phyloP scores from a whole-genome alignment of 2,329 filamentous ascomycete species.

The Seiridium unicorne region DNA sequence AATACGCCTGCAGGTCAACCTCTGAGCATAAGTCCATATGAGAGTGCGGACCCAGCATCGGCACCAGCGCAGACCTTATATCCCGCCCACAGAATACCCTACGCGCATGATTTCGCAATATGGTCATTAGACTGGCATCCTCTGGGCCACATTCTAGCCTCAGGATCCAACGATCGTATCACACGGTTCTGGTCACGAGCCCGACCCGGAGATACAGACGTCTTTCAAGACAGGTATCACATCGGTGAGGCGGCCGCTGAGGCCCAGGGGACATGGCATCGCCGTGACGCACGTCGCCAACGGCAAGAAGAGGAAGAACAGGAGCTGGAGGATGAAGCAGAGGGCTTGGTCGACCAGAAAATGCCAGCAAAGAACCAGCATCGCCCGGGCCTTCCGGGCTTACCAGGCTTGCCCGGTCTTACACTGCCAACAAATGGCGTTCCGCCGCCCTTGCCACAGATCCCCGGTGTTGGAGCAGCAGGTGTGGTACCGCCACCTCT shows the following conservation, averaged over 20 bases:
- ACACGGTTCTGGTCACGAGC: conserved; percentile 96
- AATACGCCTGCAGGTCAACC: conserved; percentile 76
- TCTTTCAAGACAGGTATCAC: conserved; percentile 88
- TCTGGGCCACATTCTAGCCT: conserved; percentile 89
- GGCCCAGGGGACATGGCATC: conserved; percentile 91
- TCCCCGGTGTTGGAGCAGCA: conserved; percentile 28
- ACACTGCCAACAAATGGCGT: conserved; percentile 35
- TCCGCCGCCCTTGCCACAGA: conserved; percentile 32
- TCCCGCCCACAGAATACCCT: conserved; percentile 82
- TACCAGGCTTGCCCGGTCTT: conserved; percentile 54
- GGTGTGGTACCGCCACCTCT: conserved; percentile 42
- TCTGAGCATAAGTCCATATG: conserved; percentile 77
- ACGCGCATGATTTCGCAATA: conserved; percentile 90
- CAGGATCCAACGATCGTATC: conserved; percentile 93
- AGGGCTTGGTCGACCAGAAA: conserved; percentile 88
- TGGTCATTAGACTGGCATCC: conserved; percentile 99
- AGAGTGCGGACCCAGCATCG: conserved; percentile 74
- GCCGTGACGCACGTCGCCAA: conserved; percentile 73
- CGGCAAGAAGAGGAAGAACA: conserved; percentile 91
- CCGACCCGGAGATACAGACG: conserved; percentile 81
- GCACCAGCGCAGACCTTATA: conserved; percentile 87
- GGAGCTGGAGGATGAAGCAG: conserved; percentile 88
- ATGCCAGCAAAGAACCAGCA: conserved; percentile 60
- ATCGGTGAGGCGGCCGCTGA: conserved; percentile 92
- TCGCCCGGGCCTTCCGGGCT: conserved; percentile 49